These are phyloP conservation scores for Cladosporium oxysporum DNA, from an alignment of 2,329 filamentous ascomycete genomes.

Conservation along the genomic window DNA sequence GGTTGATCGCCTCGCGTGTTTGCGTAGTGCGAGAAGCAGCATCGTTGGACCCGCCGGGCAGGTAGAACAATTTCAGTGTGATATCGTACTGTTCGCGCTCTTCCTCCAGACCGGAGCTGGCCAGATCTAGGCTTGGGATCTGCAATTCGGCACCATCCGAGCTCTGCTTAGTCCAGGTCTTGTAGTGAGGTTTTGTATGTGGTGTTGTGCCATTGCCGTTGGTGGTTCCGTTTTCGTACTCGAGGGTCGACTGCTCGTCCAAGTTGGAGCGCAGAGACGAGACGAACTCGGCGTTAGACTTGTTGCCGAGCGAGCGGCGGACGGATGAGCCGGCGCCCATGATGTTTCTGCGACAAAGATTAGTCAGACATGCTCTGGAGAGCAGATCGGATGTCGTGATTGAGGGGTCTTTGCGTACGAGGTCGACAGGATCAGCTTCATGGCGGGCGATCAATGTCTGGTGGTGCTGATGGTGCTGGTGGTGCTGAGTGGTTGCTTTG, in stretches of 20 bases:
- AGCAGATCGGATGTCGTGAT: conserved; percentile 22
- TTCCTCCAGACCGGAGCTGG: conserved; percentile 71
- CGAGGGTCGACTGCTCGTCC: conserved; percentile 29
- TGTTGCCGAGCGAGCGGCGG: conserved; percentile 72
- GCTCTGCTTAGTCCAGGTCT: conserved; percentile 68
- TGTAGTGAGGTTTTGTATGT: conserved; percentile 39
- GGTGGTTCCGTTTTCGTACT: conserved; percentile 21
- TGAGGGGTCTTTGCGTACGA: conserved; percentile 60
- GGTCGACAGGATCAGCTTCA: conserved; percentile 82
- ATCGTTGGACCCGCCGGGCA: conserved; percentile 57
- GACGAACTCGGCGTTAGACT: conserved; percentile 91
- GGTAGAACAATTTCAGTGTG: conserved; percentile 92
- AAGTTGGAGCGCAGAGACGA: conserved; percentile 87
- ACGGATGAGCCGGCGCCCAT: conserved; percentile 83
- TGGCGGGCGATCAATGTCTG: conserved; percentile 53
- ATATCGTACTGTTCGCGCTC: conserved; percentile 87
- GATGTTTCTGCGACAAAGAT: conserved; percentile 64
- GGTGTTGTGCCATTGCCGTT: conserved; percentile 23
- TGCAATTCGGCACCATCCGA: conserved; percentile 54
- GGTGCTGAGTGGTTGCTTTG: background rate
- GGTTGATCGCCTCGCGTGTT: conserved; percentile 72
- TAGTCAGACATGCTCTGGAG: conserved; percentile 7
- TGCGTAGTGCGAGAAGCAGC: conserved; percentile 66
- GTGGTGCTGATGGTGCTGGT: background rate
- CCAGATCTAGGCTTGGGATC: conserved; percentile 76